phyloP scores from a whole-genome alignment of 2,329 filamentous ascomycete species.

The Trichoderma sp. region DNA sequence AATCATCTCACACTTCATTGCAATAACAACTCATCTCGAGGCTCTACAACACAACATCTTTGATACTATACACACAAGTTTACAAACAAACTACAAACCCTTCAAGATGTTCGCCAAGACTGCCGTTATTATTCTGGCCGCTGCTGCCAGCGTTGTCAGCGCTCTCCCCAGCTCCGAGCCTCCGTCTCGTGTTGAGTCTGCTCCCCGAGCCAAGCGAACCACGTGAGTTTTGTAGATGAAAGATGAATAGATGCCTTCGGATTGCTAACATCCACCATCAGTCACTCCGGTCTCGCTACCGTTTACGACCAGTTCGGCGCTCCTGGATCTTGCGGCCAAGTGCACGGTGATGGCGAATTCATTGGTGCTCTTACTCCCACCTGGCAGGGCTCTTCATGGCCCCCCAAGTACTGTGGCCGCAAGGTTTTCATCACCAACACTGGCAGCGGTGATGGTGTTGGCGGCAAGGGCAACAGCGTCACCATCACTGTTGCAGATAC shows the following conservation, averaged over 20 bases:
- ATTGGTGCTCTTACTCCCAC: constrained; percentile 20
- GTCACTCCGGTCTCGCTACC: constrained; percentile 16
- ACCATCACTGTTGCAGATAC: constrained; percentile 17
- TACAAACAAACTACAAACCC: not conserved
- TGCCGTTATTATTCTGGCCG: constrained; percentile 22
- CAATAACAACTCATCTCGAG: not conserved
- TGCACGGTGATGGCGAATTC: constrained; percentile 8
- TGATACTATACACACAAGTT: not conserved
- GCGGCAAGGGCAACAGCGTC: constrained; percentile 11
- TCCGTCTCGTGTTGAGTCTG: constrained; percentile 7
- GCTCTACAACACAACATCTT: not conserved
- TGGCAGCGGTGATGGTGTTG: constrained; percentile 20
- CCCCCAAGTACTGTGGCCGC: constrained; percentile 25
- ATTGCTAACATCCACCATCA: not conserved
- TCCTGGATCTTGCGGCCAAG: constrained; percentile 19
- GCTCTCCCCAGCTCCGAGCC: constrained; percentile 19
- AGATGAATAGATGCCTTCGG: not conserved
- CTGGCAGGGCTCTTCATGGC: constrained; percentile 19
- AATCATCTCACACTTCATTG: not conserved
- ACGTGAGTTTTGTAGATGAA: not conserved
- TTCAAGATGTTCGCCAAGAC: constrained; percentile 25
- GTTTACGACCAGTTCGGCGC: constrained; percentile 17
- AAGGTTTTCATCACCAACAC: constrained; percentile 25
- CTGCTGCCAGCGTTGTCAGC: constrained; percentile 24
- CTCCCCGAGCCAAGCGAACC: constrained; percentile 21